These are phyloP conservation scores for Cytospora mali DNA, from an alignment of 2,329 filamentous ascomycete genomes.

Conservation along the genomic window DNA sequence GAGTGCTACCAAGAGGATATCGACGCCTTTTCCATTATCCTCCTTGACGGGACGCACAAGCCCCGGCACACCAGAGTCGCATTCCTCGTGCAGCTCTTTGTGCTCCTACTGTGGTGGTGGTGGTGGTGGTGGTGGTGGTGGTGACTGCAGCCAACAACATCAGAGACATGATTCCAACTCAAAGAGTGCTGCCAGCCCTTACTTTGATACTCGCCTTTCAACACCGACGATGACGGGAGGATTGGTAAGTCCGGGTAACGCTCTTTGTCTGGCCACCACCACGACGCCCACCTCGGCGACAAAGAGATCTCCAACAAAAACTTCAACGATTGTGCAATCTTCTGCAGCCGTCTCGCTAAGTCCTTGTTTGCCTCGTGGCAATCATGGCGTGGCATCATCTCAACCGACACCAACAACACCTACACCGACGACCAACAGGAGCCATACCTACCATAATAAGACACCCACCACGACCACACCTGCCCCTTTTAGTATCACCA, in stretches of 20 bases:
- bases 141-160: conserved; percentile 39
- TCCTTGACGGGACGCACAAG: conserved; percentile 11
- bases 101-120: conserved; percentile 40
- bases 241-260: conserved; percentile 13
- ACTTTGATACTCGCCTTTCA: conserved; percentile 30
- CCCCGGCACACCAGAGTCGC: conserved; percentile 41
- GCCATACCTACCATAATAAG: not conserved
- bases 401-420: conserved; percentile 10
- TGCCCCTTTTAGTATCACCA: conserved; percentile 2
- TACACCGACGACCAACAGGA: conserved; percentile 5
- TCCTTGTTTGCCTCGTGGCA: conserved; percentile 1
- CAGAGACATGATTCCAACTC: conserved; percentile 27
- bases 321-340: conserved; percentile 8
- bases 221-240: conserved; percentile 17
- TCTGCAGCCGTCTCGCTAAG: conserved; percentile 6
- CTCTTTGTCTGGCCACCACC: conserved; percentile 14
- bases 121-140: conserved; percentile 31
- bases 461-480: conserved; percentile 19
- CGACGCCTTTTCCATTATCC: conserved; percentile 41
- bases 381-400: conserved; percentile 7
- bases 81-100: conserved; percentile 47
- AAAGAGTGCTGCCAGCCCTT: conserved; percentile 16
- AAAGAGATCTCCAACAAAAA: conserved; percentile 26
- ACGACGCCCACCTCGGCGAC: conserved; percentile 11
- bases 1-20: conserved; percentile 33